phyloP scores from a whole-genome alignment of 1,139 yeast genomes.

The Geotrichum siamense region DNA sequence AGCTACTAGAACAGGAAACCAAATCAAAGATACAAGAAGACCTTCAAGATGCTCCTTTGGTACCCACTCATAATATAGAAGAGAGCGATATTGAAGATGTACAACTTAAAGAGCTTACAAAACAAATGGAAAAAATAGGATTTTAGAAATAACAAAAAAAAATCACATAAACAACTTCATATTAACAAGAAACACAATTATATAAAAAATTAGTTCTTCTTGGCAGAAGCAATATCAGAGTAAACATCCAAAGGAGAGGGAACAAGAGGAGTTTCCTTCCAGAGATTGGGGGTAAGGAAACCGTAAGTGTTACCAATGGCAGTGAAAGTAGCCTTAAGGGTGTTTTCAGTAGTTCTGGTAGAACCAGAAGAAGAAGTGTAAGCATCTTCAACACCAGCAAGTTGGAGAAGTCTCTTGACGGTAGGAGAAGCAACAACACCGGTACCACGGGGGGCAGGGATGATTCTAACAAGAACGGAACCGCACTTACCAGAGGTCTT shows the following conservation, averaged over 20 bases:
- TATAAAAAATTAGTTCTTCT: constrained; percentile 14
- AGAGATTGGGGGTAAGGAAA: constrained; percentile 99
- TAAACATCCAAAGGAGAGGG: constrained; percentile 92
- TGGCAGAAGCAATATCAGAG: constrained; percentile 35
- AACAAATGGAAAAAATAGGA: constrained; percentile 6
- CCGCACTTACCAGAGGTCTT: constrained; percentile 99
- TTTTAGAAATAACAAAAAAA: not conserved
- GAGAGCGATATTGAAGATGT: not conserved
- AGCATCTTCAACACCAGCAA: constrained; percentile 99
- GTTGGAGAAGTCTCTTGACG: constrained; percentile 96
- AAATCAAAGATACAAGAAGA: constrained; percentile 3
- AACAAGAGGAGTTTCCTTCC: constrained; percentile 80
- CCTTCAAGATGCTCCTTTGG: constrained; percentile 7
- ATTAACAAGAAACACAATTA: constrained; percentile 4
- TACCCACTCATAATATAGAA: constrained; percentile 2
- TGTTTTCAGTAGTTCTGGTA: constrained; percentile 99
- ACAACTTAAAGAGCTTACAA: constrained; percentile 6
- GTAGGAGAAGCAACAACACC: constrained; percentile 99
- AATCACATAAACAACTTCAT: constrained; percentile 6
- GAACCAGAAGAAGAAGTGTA: constrained; percentile 98
- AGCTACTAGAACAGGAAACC: constrained; percentile 20
- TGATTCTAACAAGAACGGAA: constrained; percentile 95
- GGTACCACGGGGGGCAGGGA: constrained; percentile 99
- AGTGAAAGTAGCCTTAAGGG: constrained; percentile 98
- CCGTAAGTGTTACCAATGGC: constrained; percentile 99